Percentiles rank a stretch among this genome's conserved stretches.
phyloP scores from a whole-genome alignment of 1,284 basidiomycete genomes.

The Wallemia mellicola region DNA sequence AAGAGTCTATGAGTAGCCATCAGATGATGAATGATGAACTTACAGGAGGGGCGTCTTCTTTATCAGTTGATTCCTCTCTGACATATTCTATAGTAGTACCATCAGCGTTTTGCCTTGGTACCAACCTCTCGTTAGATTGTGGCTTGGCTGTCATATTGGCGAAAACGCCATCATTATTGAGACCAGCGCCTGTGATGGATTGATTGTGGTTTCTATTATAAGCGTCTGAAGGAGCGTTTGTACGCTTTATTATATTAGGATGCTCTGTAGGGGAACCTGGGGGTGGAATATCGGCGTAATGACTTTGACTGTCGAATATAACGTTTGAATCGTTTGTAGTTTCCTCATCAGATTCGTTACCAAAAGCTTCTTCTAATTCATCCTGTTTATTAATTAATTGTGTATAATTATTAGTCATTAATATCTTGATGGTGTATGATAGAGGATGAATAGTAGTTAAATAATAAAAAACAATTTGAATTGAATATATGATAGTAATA shows the following conservation, averaged over 20 bases:
- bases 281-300: conserved; percentile 3
- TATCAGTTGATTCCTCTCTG: conserved; percentile 33
- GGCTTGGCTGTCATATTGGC: conserved; percentile 84
- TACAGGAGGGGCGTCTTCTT: conserved; percentile 57
- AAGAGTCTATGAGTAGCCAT: not conserved
- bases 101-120: not conserved
- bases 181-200: conserved; percentile 30
- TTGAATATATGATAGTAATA: not conserved
- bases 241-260: not conserved
- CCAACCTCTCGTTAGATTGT: conserved; percentile 16
- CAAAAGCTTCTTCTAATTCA: not conserved
- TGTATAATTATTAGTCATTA: not conserved
- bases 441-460: not conserved
- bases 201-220: conserved; percentile 2
- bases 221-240: not conserved
- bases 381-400: not conserved
- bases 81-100: conserved; percentile 3
- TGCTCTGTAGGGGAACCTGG: conserved; percentile 2
- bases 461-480: not conserved
- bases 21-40: conserved; percentile 13
- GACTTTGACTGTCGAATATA: conserved; percentile 3
- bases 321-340: not conserved
- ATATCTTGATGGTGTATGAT: not conserved
- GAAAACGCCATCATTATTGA: conserved; percentile 80
- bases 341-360: not conserved